A percentile compares a stretch with the other conserved stretches of the same genome.
Evolutionary conservation across 2,329 filamentous ascomycete genomes (phyloP).

Genomic region (Penicillium sp.): DNA sequence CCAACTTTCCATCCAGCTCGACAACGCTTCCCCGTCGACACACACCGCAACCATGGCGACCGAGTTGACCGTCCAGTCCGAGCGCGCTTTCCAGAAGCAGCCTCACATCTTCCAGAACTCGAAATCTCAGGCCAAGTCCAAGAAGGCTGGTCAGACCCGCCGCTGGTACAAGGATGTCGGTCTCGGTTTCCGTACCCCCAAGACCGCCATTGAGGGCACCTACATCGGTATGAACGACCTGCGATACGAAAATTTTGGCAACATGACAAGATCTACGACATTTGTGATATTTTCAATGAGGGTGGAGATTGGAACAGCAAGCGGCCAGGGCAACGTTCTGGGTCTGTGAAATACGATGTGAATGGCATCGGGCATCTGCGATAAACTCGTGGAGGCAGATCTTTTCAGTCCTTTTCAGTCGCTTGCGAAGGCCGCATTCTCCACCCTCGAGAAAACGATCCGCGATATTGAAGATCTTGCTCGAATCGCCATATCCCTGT

Average conservation of each 20-base stretch:
- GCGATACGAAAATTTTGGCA: slow-evolving; percentile 30
- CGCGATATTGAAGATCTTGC: slow-evolving; percentile 21
- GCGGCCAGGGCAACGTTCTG: background rate
- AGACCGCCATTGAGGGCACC: slow-evolving; percentile 96
- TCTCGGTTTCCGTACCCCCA: slow-evolving; percentile 98
- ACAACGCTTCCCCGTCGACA: slow-evolving; percentile 51
- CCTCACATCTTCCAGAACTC: slow-evolving; percentile 99
- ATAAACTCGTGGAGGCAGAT: background rate
- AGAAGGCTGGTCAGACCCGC: slow-evolving; percentile 85
- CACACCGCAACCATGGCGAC: slow-evolving; percentile 82
- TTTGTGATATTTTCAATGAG: slow-evolving; percentile 29
- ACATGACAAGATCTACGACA: slow-evolving; percentile 27
- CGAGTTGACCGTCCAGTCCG: slow-evolving; percentile 99
- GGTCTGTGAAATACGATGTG: background rate
- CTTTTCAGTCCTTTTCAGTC: background rate
- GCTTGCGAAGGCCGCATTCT: background rate
- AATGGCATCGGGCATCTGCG: slow-evolving; percentile 1
- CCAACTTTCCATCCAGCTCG: slow-evolving; percentile 44
- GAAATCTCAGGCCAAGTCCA: slow-evolving; percentile 85
- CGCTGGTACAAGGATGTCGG: slow-evolving; percentile 99
- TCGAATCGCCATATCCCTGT: slow-evolving; percentile 7
- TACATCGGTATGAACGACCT: slow-evolving; percentile 87
- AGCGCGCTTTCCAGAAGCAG: slow-evolving; percentile 99
- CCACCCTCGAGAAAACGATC: slow-evolving; percentile 21
- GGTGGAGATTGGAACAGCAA: slow-evolving; percentile 15